A percentile compares a stretch with the other conserved stretches of the same genome.
Evolutionary conservation across 306 rosid species (phyloP).

Genomic region (Ammopiptanthus mongolicus): DNA sequence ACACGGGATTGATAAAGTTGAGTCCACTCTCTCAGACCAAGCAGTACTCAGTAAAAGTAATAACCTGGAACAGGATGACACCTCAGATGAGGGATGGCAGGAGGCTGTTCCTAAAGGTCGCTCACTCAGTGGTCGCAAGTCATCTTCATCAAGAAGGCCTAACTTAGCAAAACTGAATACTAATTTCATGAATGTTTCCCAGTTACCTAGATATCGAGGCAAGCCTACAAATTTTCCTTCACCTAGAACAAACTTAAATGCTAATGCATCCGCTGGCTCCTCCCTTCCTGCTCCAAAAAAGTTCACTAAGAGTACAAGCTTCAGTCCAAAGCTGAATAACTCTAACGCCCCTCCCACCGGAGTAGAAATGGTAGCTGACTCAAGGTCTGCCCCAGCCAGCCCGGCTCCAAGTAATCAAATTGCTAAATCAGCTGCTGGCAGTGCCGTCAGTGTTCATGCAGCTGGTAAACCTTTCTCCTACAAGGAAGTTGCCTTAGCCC

Average conservation of each 20-base stretch:
- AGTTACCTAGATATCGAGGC: slow-evolving; percentile 60
- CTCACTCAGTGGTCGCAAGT: slow-evolving; percentile 61
- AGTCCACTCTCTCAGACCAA: slow-evolving; percentile 43
- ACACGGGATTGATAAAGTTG: slow-evolving; percentile 43
- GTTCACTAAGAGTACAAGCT: slow-evolving; percentile 67
- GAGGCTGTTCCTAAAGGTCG: slow-evolving; percentile 97
- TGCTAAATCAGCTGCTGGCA: slow-evolving; percentile 42
- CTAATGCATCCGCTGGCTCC: slow-evolving; percentile 41
- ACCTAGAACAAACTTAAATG: slow-evolving; percentile 51
- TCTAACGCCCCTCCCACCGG: slow-evolving; percentile 33
- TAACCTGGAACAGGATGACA: slow-evolving; percentile 51
- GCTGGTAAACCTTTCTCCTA: slow-evolving; percentile 85
- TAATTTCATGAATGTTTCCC: slow-evolving; percentile 64
- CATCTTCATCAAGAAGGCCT: slow-evolving; percentile 76
- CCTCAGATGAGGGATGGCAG: slow-evolving; percentile 92
- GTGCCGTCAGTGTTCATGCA: slow-evolving; percentile 54
- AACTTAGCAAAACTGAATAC: slow-evolving; percentile 81
- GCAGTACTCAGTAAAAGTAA: slow-evolving; percentile 25
- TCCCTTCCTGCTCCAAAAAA: slow-evolving; percentile 49
- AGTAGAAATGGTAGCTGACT: slow-evolving; percentile 45
- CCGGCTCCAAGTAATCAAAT: slow-evolving; percentile 56
- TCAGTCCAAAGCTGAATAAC: slow-evolving; percentile 62
- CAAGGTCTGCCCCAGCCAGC: slow-evolving; percentile 72
- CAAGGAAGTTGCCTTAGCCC: slow-evolving; percentile 97
- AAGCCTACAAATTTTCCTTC: slow-evolving; percentile 58